Conservation (phyloP, 202 grass and related monocot genomes). For the Carex arenaria region DNA sequence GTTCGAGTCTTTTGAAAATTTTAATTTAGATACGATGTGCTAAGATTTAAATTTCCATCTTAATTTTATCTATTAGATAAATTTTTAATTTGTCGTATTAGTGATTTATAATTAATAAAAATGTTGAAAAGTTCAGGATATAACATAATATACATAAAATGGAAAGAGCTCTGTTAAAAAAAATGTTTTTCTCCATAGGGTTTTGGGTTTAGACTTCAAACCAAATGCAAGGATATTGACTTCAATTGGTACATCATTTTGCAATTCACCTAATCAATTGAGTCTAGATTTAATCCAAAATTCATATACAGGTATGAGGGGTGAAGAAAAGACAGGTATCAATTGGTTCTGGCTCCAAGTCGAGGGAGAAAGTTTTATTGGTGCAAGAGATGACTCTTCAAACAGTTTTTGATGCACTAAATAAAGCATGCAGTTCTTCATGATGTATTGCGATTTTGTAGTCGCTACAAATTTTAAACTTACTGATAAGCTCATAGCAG, state of each 20-base stretch:
- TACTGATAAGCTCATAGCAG: neutral
- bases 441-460: constrained; percentile 22
- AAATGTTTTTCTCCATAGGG: neutral
- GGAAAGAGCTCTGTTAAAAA: neutral
- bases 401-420: constrained; percentile 68
- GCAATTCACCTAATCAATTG: neutral
- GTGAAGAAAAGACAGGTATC: constrained; percentile 91
- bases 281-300: neutral
- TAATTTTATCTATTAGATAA: no score
- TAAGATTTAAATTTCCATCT: no score
- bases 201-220: neutral
- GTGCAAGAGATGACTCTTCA: constrained; percentile 61
- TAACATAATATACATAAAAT: no score
- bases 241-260: neutral
- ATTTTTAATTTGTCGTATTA: no score
- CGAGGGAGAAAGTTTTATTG: constrained; percentile 81
- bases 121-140: no score
- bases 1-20: no score
- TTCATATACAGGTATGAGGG: constrained; percentile 50
- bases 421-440: constrained; percentile 43
- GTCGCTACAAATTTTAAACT: neutral
- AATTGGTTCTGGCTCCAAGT: constrained; percentile 83
- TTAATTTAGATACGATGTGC: no score
- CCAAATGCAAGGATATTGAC: neutral
- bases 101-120: no score